These are phyloP conservation scores for Beauveria sp. DNA, from an alignment of 2,329 filamentous ascomycete species.

Conservation along the genomic window DNA sequence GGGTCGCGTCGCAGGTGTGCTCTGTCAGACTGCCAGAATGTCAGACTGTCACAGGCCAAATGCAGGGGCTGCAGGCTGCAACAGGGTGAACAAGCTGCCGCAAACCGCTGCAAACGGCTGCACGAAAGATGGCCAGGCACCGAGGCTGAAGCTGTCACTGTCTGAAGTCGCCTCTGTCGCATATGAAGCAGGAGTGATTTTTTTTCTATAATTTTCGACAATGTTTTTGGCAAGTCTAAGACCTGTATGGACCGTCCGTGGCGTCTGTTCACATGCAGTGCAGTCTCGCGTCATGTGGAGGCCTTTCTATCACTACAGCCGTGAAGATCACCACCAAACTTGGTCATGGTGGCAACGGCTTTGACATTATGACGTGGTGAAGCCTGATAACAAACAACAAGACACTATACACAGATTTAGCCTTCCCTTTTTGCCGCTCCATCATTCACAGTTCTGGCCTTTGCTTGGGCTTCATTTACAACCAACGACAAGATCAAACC, in stretches of 20 bases:
- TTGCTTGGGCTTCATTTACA: too few relatives aligned
- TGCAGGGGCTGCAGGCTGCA: not conserved
- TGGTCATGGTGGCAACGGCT: too few relatives aligned
- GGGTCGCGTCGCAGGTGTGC: not conserved
- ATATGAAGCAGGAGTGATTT: not conserved
- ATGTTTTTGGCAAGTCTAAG: not conserved
- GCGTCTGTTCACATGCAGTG: not conserved
- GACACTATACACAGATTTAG: too few relatives aligned
- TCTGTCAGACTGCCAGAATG: too few relatives aligned
- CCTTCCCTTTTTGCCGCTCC: too few relatives aligned
- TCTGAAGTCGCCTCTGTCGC: not conserved
- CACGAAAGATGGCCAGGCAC: not conserved
- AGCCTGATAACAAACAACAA: too few relatives aligned
- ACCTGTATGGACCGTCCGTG: not conserved
- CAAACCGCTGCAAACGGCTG: not conserved
- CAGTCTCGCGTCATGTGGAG: slow-evolving; percentile 2
- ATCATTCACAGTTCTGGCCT: too few relatives aligned
- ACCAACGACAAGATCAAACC: too few relatives aligned
- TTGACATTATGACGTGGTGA: too few relatives aligned
- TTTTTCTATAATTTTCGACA: not conserved
- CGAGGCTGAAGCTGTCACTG: not conserved
- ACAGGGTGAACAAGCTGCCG: not conserved
- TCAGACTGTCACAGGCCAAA: slow-evolving; percentile 1
- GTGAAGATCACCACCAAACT: too few relatives aligned
- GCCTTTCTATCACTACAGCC: too few relatives aligned